Evolutionary conservation across 208 protist genomes (phyloP), one percentile per base, ranked within the genome.

Genomic region (Jaenimonas drosophilae): DNA sequence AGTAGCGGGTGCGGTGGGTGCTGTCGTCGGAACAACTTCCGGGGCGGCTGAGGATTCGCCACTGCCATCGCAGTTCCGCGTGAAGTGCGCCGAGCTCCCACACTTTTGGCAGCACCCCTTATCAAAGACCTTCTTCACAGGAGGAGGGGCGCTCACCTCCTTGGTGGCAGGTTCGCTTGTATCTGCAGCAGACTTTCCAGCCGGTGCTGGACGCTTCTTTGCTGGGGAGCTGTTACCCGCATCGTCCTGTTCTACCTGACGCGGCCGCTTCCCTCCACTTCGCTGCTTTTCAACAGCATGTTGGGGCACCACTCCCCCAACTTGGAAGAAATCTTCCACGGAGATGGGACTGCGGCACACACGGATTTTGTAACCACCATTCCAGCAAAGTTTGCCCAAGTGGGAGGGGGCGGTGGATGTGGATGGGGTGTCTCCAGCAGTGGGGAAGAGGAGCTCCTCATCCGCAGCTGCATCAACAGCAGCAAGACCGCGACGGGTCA

Each of bases 281-380:
- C 14, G 5, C 43, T 48, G 41, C 19, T 40, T 49, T 29, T n/a
- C 16, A 1, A 26, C n/a, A 6, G 39, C 53, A 46, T 70, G 64
- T 47, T 59, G 40, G 30, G 74, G 76, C 6, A 90, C 66, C 1
- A 52, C 38, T 6, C 76, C 81, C 4, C 76, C 82, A 23, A 56
- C 63, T 11, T 4, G 30, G 60, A 74, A 80, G 24, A 91, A 64
- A 51, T 83, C 82, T 0, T 64, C 46, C 1, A 91, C 55, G 0
- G 52, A 40, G 14, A 88, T 42, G 0, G 77, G 70, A 32, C 75
- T 86, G 34, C 59, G 55, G 14, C 64, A 45, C 9, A 91, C 66
- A 19, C 65, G 54, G 19, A 91, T 30, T 1, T 29, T 61, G 2
- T 54, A 38, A 11, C 28, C 52, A 3, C 54, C 64, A 26, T 59